Conservation (phyloP, 1,139 yeast genomes). For the Suhomyces kunorum region DNA sequence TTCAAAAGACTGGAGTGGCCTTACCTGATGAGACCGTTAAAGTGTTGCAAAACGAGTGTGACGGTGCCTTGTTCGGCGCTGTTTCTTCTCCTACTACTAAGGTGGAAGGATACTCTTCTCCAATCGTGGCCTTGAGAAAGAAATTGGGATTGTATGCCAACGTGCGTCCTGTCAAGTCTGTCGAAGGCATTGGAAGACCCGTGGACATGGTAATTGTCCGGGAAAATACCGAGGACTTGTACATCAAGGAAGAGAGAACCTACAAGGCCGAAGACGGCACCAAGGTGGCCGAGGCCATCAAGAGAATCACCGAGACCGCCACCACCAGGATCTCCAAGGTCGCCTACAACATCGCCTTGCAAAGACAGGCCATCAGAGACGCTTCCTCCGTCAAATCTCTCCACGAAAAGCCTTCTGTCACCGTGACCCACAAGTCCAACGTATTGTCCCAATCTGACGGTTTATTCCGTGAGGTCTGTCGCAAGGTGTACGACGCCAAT, state of each 20-base stretch:
- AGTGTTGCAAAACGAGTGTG: constrained; percentile 77
- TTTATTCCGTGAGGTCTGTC: constrained; percentile 89
- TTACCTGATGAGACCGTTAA: constrained; percentile 90
- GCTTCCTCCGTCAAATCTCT: constrained; percentile 42
- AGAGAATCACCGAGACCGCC: constrained; percentile 90
- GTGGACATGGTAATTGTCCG: constrained; percentile 98
- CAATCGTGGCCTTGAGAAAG: constrained; percentile 96
- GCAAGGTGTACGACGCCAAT: constrained; percentile 70
- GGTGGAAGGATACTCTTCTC: constrained; percentile 96
- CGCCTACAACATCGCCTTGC: constrained; percentile 89
- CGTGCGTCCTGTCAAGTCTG: constrained; percentile 96
- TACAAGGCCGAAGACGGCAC: constrained; percentile 70
- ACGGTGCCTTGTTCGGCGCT: constrained; percentile 97
- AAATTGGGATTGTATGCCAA: constrained; percentile 93
- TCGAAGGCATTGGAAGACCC: constrained; percentile 77
- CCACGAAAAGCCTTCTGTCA: constrained; percentile 66
- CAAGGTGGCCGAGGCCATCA: constrained; percentile 94
- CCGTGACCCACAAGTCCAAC: constrained; percentile 95
- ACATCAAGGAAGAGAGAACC: constrained; percentile 87
- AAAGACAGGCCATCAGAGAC: constrained; percentile 81
- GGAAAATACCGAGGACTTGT: constrained; percentile 96
- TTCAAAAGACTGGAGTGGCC: constrained; percentile 91
- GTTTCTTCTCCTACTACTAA: constrained; percentile 93
- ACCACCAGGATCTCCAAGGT: constrained; percentile 83
- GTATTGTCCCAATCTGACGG: constrained; percentile 94